A percentile compares a stretch with the other conserved stretches of the same genome.
phyloP scores from a whole-genome alignment of 257 asterid species.

The Orobanche coerulescens region DNA sequence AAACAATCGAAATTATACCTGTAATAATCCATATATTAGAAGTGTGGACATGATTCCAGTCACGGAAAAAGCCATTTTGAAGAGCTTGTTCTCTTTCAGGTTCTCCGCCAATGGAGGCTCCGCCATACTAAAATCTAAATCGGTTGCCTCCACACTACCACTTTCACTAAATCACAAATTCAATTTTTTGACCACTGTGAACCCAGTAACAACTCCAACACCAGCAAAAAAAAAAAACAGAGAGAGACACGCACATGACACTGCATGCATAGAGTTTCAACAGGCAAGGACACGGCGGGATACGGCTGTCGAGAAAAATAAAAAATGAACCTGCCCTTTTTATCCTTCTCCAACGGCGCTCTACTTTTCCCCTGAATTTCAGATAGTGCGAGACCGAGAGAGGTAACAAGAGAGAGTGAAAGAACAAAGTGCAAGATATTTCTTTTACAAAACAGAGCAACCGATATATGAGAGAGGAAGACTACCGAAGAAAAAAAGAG shows the following conservation, averaged over 20 bases:
- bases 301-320: too few species aligned
- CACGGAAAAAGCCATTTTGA: constrained; percentile 67
- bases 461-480: too few species aligned
- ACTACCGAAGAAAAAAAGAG: too few species aligned
- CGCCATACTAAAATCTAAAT: constrained; percentile 51
- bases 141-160: constrained; percentile 28
- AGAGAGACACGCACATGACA: neutral
- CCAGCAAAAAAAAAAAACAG: neutral
- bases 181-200: neutral
- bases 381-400: too few species aligned
- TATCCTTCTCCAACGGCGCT: too few species aligned
- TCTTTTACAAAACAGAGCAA: too few species aligned
- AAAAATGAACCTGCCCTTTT: too few species aligned
- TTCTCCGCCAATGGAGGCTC: constrained; percentile 39
- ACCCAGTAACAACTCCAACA: neutral
- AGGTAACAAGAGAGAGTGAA: too few species aligned
- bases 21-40: constrained; percentile 77
- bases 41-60: constrained; percentile 89
- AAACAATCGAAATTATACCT: constrained; percentile 35
- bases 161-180: constrained; percentile 7
- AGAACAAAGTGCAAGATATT: too few species aligned
- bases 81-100: constrained; percentile 48
- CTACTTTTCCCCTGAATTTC: too few species aligned
- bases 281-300: too few species aligned
- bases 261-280: neutral